These are phyloP conservation scores for Aspergillus asperescens DNA, from an alignment of 495 filamentous ascomycete species.

Conservation along the genomic window DNA sequence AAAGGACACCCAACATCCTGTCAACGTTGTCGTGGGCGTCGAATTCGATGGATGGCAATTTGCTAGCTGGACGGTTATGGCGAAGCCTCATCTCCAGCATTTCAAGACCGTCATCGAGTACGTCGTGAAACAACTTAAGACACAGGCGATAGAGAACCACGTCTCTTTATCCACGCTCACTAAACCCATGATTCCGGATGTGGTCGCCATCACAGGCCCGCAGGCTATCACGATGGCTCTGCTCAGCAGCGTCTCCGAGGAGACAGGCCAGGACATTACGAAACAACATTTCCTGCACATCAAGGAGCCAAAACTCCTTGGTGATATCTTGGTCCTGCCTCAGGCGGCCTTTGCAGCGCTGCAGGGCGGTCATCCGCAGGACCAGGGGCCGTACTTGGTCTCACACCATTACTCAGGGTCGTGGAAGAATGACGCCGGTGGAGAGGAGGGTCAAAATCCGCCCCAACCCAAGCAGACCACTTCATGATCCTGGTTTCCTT, in stretches of 20 bases:
- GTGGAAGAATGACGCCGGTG: conserved; percentile 16
- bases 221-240: conserved; percentile 35
- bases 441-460: conserved; percentile 4
- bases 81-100: conserved; percentile 24
- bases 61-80: conserved; percentile 37
- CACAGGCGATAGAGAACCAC: conserved; percentile 1
- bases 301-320: conserved; percentile 31
- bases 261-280: conserved; percentile 20
- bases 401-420: conserved; percentile 33
- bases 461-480: not conserved
- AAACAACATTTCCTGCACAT: conserved; percentile 25
- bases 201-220: conserved; percentile 39
- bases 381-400: conserved; percentile 28
- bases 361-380: conserved; percentile 25
- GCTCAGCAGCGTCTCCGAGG: conserved; percentile 26
- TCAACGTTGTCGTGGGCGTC: conserved; percentile 37
- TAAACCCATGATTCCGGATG: conserved; percentile 29
- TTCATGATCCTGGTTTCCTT: not conserved
- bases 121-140: conserved; percentile 8
- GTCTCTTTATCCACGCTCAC: conserved; percentile 18
- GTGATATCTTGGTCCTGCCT: conserved; percentile 39
- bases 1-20: conserved; percentile 1
- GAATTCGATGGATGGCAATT: conserved; percentile 40
- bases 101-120: conserved; percentile 12
- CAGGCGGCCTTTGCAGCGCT: conserved; percentile 36